Percentiles rank a stretch among this genome's conserved stretches.
Conservation (phyloP, 2,329 filamentous ascomycete genomes). For the Penicillium sp. region DNA sequence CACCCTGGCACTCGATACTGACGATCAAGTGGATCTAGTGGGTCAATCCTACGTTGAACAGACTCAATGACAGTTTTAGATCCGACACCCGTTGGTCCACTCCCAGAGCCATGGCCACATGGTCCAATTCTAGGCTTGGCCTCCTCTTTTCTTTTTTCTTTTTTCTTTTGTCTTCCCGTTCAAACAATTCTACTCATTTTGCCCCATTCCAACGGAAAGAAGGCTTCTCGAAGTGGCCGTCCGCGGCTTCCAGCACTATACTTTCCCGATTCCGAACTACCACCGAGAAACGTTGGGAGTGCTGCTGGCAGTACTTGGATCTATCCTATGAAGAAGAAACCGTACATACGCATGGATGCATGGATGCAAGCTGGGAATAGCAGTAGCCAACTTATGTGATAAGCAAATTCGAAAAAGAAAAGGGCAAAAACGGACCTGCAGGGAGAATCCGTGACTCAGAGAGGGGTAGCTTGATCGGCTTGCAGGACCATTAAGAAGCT, state of each 20-base stretch:
- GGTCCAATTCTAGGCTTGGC: not conserved
- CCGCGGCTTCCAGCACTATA: not conserved
- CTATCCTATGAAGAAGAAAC: not conserved
- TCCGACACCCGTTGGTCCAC: slow-evolving; percentile 11
- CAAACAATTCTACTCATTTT: not conserved
- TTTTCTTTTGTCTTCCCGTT: too few species aligned
- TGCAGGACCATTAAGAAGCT: slow-evolving; percentile 7
- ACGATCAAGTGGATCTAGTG: slow-evolving; percentile 2
- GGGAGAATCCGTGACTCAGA: not conserved
- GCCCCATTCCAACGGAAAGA: not conserved
- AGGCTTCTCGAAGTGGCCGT: slow-evolving; percentile 11
- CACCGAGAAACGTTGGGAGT: not conserved
- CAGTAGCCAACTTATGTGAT: not conserved
- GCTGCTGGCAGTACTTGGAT: too few species aligned
- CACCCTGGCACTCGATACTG: too few species aligned
- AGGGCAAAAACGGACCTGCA: slow-evolving; percentile 12
- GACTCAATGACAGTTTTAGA: slow-evolving; percentile 11
- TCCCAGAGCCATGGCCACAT: slow-evolving; percentile 17
- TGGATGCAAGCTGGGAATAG: not conserved
- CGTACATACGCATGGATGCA: not conserved
- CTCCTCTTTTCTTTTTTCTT: not conserved
- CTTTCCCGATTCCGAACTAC: not conserved
- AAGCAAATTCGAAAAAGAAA: not conserved
- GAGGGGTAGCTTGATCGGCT: slow-evolving; percentile 3
- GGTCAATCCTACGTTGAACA: slow-evolving; percentile 9